Conservation (phyloP, 352 stramenopile species). For the Phytophthora syringae region DNA sequence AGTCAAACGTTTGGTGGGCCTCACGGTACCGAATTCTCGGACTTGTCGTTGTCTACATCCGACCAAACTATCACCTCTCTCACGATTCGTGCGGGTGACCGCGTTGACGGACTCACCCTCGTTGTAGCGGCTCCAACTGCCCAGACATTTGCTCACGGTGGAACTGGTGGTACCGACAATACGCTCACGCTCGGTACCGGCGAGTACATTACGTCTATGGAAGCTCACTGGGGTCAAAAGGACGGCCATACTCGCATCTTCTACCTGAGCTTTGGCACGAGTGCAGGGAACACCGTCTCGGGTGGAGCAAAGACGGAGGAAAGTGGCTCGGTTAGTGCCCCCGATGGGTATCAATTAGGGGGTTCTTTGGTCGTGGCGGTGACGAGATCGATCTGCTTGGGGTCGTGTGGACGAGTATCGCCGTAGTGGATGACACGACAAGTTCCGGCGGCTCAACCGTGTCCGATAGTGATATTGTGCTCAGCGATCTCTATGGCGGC, state of each 20-base stretch:
- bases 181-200: conserved; percentile 39
- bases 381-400: conserved; percentile 32
- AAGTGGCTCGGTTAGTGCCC: conserved; percentile 39
- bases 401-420: conserved; percentile 30
- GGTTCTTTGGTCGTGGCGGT: conserved; percentile 31
- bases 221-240: conserved; percentile 48
- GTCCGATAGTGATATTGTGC: conserved; percentile 23
- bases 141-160: conserved; percentile 43
- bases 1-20: conserved; percentile 34
- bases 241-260: conserved; percentile 48
- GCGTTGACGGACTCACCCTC: conserved; percentile 46
- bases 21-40: conserved; percentile 45
- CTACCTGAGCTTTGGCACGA: conserved; percentile 27
- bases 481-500: conserved; percentile 26
- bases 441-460: conserved; percentile 3
- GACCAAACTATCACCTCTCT: conserved; percentile 38
- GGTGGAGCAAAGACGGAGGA: conserved; percentile 32
- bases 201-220: conserved; percentile 51
- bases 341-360: conserved; percentile 36
- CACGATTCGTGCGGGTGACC: conserved; percentile 36
- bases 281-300: conserved; percentile 31
- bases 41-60: conserved; percentile 15
- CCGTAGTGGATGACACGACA: conserved; percentile 7
- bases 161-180: conserved; percentile 30
- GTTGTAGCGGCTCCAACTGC: conserved; percentile 26